Base-by-base conservation (phyloP, 805 yeast species). In the Metschnikowia similis region DNA sequence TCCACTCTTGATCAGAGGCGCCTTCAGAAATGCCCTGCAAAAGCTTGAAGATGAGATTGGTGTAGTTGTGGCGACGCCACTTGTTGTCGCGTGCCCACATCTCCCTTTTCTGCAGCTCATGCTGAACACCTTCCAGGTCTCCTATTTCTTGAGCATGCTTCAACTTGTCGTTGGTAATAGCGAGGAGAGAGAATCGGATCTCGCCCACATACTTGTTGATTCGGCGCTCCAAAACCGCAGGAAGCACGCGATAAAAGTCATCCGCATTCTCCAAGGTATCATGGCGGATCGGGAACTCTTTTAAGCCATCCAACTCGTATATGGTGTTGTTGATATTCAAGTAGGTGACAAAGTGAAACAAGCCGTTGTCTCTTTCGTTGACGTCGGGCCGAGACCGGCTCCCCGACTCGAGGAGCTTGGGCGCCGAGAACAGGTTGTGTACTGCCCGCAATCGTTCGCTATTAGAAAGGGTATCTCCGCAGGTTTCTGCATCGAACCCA, bases 271-370 rank as follows among this genome's bases (percentile, higher is more conserved):
- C 55, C 53, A 82, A 75, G 3, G 60, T 62, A 1, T 50, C 67
- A 57, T 83, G 87, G 45, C 64, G 66, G 37, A 84, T 81, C 2
- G 88, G 87, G 41, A 63, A 74, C 21, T 66, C 67, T 49, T 78
- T 80, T 46, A 84, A 67, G 1, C 89, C 89, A 60, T 84, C 89
- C 44, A 84, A 65, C 58, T 84, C 89, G 59, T 79, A 80, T 11
- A 84, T 67, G 31, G 62, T 60, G 28, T 77, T 81, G 47, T 75
- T 63, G 32, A 65, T 61, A 35, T 62, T 66, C 2, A 80, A 63
- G 60, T 78, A 84, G 1, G 86, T 84, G 38, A 83, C 70, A 55
- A 82, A 84, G 57, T 84, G 89, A 63, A 73, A 84, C 8, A 81
- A 54, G 1, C 81, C 84, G 52, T 80, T 83, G 49, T 75, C 64